These are phyloP conservation scores for Moringa oleifera DNA, from an alignment of 345 rosid genomes.

Conservation along the genomic window DNA sequence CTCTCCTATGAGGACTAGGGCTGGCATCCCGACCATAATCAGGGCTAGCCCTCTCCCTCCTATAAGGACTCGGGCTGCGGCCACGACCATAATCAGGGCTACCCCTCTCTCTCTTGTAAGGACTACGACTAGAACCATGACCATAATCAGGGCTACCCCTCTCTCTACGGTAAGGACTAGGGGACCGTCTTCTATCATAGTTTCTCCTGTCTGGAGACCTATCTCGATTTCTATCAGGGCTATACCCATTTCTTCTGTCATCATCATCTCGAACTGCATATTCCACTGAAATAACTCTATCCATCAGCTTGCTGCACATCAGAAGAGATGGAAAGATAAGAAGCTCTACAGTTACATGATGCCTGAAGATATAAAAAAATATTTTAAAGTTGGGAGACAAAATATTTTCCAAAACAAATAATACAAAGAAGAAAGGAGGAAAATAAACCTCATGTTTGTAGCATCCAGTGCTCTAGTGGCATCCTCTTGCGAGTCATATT, in stretches of 20 bases:
- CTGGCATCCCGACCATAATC: slow-evolving; percentile 69
- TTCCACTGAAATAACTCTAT: slow-evolving; percentile 86
- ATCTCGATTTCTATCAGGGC: slow-evolving; percentile 68
- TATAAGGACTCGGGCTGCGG: slow-evolving; percentile 50
- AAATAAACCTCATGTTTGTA: slow-evolving; percentile 64
- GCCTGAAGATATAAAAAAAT: background rate
- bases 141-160: slow-evolving; percentile 97
- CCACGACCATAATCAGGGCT: slow-evolving; percentile 96
- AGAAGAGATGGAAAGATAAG: slow-evolving; percentile 4
- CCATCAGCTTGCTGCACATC: slow-evolving; percentile 74
- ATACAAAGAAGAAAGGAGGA: background rate
- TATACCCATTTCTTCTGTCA: slow-evolving; percentile 54
- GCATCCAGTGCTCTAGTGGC: slow-evolving; percentile 83
- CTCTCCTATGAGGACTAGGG: slow-evolving; percentile 54
- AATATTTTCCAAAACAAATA: background rate
- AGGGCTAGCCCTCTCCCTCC: slow-evolving; percentile 67
- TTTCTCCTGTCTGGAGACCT: slow-evolving; percentile 75
- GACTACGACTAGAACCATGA: slow-evolving; percentile 67
- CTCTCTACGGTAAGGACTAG: slow-evolving; percentile 76
- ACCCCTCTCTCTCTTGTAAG: slow-evolving; percentile 74
- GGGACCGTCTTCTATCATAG: slow-evolving; percentile 57
- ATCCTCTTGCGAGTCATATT: slow-evolving; percentile 83
- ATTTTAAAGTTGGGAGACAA: background rate
- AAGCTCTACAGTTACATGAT: background rate
- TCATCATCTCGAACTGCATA: slow-evolving; percentile 92